These are phyloP conservation scores for Chenopodium berlandieri DNA, from an alignment of 148 eudicot genomes.

Conservation along the genomic window DNA sequence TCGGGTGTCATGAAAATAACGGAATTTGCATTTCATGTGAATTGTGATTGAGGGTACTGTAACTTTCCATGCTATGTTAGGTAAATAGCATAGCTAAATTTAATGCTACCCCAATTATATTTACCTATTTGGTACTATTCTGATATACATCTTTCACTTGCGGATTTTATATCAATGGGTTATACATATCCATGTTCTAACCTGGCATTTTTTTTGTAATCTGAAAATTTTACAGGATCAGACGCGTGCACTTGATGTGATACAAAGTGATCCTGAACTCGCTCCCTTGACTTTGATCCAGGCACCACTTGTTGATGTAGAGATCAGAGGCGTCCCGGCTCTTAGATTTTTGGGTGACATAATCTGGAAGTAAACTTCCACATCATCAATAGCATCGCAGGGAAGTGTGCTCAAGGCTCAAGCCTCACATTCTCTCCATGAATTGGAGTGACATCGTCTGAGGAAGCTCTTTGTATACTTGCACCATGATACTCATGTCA, in stretches of 20 bases:
- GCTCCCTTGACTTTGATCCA: constrained; percentile 60
- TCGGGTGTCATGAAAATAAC: too few species aligned
- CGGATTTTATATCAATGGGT: background rate
- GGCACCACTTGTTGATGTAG: constrained; percentile 95
- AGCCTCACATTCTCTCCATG: background rate
- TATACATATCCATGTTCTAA: constrained; percentile 8
- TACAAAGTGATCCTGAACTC: constrained; percentile 73
- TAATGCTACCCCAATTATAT: background rate
- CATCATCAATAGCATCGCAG: background rate
- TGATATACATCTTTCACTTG: background rate
- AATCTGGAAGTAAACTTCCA: constrained; percentile 68
- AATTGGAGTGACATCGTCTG: background rate
- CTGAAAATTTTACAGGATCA: constrained; percentile 65
- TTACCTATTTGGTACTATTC: too few species aligned
- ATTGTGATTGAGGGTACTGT: too few species aligned
- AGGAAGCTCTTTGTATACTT: background rate
- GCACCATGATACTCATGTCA: background rate
- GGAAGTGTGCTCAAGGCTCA: background rate
- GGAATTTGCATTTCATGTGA: too few species aligned
- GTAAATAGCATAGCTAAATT: too few species aligned
- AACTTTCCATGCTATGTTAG: too few species aligned
- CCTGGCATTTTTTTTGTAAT: constrained; percentile 1
- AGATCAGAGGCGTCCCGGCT: constrained; percentile 98
- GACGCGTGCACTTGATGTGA: constrained; percentile 70
- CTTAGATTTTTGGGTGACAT: constrained; percentile 94